Base-by-base conservation (phyloP, 2,329 filamentous ascomycete species). In the Fusarium papillatum region DNA sequence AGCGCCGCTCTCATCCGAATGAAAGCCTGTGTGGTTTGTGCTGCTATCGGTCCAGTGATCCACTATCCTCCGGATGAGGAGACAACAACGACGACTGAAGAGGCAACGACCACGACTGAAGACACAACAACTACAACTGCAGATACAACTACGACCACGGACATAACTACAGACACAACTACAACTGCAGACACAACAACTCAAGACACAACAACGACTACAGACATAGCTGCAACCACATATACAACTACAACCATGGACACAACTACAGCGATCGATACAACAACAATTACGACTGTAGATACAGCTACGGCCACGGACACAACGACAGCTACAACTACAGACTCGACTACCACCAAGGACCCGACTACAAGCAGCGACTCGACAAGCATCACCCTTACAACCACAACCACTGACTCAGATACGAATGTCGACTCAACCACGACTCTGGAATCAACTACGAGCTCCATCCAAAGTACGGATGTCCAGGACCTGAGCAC, bases 1-100 rank as follows among this genome's bases (percentile, higher is more conserved):
- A 57, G 46, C 7, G 75, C 26, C 6, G 10, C 72, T 16, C 43
- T 76, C 2, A 9, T 76, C 22, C 71, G 66, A 3, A 67, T 41
- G 17, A 19, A 50, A 5, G 69, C 62, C 4, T 74, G 75, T 29
- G 14, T 11, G 14, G 38, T 64, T n/a, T 74, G 71, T 10, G 61
- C 69, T 14, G 43, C 62, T 36, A 7, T 2, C 13, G 29, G 59
- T 24, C 9, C 66, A 16, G 62, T 13, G 1, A 4, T 73, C 10
- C 39, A 62, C 10, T 71, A 73, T 46, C 63, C 48, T 29, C 5
- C 26, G 29, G 48, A 53, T 1, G 34, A 36, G 5, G 34, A 36
- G 34, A 36, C 5, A 7, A 29, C 24, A 17, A 53, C 63, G 0
- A 66, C 64, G 2, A 22, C 48, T 14, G 57, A 61, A 2, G 22